Percentiles rank a stretch among this genome's conserved stretches.
Conservation (phyloP, 139 green algal genomes). For the Marvania coccoides region DNA sequence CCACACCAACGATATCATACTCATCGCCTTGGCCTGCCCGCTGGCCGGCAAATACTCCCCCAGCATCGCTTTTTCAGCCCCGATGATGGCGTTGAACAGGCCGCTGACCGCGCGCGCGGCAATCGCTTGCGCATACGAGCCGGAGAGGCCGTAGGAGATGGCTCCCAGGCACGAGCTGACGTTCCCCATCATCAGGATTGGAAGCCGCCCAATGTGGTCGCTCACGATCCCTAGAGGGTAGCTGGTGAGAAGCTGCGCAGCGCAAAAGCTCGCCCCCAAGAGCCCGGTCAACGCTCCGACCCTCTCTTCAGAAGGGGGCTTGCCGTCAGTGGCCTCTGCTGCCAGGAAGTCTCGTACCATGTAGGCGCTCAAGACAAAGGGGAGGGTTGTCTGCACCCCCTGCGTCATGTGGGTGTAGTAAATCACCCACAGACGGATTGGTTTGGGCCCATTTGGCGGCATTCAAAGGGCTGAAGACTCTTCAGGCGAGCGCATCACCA, state of each 20-base stretch:
- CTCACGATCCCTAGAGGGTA: constrained; percentile 37
- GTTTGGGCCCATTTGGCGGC: too few species aligned
- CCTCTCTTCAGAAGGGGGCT: constrained; percentile 22
- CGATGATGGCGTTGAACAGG: constrained; percentile 61
- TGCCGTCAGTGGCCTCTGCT: neutral
- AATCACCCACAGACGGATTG: neutral
- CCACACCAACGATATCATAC: constrained; percentile 8
- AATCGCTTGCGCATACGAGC: constrained; percentile 31
- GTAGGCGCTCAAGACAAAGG: constrained; percentile 53
- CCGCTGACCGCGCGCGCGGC: constrained; percentile 33
- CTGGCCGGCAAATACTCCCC: constrained; percentile 8
- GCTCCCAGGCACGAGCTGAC: constrained; percentile 25
- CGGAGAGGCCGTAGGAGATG: constrained; percentile 47
- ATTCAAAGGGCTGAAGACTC: too few species aligned
- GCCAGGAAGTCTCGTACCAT: constrained; percentile 53
- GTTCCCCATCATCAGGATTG: constrained; percentile 55
- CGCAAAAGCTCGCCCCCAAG: constrained; percentile 43
- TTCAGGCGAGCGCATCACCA: too few species aligned
- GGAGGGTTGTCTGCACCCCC: constrained; percentile 46
- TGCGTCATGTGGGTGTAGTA: constrained; percentile 26
- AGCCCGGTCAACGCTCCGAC: constrained; percentile 41
- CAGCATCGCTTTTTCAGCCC: constrained; percentile 40
- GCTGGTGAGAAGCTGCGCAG: constrained; percentile 39
- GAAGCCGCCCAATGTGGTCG: constrained; percentile 51
- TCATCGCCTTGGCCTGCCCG: constrained; percentile 15